A percentile compares a stretch with the other conserved stretches of the same genome.
Conservation (phyloP, 805 yeast species). For the Metschnikowia dekortorum region DNA sequence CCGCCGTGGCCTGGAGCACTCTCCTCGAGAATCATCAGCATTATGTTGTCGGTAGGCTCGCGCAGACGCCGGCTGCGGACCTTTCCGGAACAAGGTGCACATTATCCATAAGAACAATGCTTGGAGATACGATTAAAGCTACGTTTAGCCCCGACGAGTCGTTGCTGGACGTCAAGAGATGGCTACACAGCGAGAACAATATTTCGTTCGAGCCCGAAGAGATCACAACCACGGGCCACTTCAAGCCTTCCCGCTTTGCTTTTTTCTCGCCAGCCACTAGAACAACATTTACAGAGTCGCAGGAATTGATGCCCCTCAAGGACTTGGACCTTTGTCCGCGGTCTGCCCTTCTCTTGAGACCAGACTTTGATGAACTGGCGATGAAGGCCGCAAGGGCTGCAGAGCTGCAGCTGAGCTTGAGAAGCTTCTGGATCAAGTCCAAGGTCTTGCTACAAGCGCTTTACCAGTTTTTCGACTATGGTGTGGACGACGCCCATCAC, state of each 20-base stretch:
- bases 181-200: conserved; percentile 13
- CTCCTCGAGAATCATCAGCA: neutral
- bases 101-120: conserved; percentile 13
- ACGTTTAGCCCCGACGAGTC: conserved; percentile 8
- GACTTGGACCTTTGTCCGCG: conserved; percentile 63
- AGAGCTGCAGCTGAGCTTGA: conserved; percentile 2
- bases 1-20: neutral
- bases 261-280: conserved; percentile 45
- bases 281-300: conserved; percentile 48
- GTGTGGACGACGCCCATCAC: conserved; percentile 25
- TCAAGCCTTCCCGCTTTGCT: conserved; percentile 47
- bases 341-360: conserved; percentile 71
- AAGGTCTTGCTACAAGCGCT: conserved; percentile 23
- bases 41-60: neutral
- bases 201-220: conserved; percentile 13
- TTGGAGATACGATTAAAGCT: conserved; percentile 10
- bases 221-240: conserved; percentile 28
- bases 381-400: conserved; percentile 11
- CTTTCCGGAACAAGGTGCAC: conserved; percentile 1
- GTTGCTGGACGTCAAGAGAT: conserved; percentile 15
- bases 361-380: conserved; percentile 35
- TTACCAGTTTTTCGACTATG: conserved; percentile 40
- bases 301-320: conserved; percentile 44
- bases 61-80: neutral
- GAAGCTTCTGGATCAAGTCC: neutral